phyloP scores from a whole-genome alignment of 768 basidiomycete species.

The Lyophyllum shimeji region DNA sequence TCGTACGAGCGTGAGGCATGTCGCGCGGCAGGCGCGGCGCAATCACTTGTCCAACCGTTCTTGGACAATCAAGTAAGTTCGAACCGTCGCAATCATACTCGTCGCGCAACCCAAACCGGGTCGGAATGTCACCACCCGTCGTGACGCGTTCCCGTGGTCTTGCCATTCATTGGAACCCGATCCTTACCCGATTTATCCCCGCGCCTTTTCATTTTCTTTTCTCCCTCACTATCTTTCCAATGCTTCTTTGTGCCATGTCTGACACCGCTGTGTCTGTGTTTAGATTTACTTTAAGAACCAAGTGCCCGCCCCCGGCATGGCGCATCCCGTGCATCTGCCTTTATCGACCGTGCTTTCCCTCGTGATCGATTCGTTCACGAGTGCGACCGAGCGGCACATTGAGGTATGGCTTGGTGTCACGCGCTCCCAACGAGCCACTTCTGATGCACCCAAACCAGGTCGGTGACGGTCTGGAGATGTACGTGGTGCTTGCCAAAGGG shows the following conservation, averaged over 20 bases:
- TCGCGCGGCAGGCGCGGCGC: conserved; percentile 95
- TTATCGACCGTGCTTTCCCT: conserved; percentile 77
- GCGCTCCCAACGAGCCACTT: conserved; percentile 8
- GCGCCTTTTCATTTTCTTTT: conserved; percentile 23
- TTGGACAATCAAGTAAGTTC: conserved; percentile 91
- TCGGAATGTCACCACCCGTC: conserved; percentile 9
- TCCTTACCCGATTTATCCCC: conserved; percentile 47
- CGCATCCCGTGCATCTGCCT: conserved; percentile 81
- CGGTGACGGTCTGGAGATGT: conserved; percentile 94
- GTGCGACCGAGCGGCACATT: conserved; percentile 97
- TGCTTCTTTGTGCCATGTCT: conserved; percentile 11
- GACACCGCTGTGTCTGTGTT: conserved; percentile 23
- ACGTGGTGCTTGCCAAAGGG: conserved; percentile 75
- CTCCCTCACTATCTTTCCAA: conserved; percentile 13
- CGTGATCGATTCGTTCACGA: conserved; percentile 95
- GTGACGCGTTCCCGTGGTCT: conserved; percentile 15
- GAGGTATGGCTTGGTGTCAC: conserved; percentile 55
- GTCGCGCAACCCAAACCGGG: conserved; percentile 21
- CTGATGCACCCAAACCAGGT: conserved; percentile 50
- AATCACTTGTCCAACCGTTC: conserved; percentile 93
- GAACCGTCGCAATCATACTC: conserved; percentile 12
- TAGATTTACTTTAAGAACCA: conserved; percentile 99
- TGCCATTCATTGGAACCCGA: conserved; percentile 32
- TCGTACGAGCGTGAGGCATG: conserved; percentile 97
- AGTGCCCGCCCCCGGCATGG: conserved; percentile 63